A percentile compares a stretch with the other conserved stretches of the same genome.
These are phyloP conservation scores for Camelina hispida DNA, from an alignment of 345 rosid genomes.

Conservation along the genomic window DNA sequence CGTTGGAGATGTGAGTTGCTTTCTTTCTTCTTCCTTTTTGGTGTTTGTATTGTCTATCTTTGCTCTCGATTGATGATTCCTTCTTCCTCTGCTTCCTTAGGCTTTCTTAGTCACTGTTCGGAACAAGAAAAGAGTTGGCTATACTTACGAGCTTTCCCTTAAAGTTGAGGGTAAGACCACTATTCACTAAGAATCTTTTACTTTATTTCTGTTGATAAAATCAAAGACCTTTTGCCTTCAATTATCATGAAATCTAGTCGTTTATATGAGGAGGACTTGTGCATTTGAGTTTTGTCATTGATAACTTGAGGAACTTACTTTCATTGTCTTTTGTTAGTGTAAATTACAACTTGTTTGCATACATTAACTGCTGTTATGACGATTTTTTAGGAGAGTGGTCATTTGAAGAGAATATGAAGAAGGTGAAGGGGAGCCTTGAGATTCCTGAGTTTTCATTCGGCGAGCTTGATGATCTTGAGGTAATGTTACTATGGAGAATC, in stretches of 20 bases:
- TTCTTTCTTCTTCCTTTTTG: background rate
- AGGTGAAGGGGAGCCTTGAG: conserved; percentile 67
- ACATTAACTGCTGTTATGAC: background rate
- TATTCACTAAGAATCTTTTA: background rate
- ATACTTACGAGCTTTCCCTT: conserved; percentile 77
- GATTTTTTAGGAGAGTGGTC: conserved; percentile 79
- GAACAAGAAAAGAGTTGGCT: conserved; percentile 90
- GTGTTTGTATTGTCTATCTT: background rate
- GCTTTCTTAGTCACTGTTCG: conserved; percentile 91
- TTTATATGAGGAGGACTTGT: background rate
- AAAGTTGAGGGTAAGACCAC: conserved; percentile 63
- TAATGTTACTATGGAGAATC: conserved; percentile 29
- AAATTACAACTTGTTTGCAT: background rate
- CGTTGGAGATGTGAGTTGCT: conserved; percentile 75
- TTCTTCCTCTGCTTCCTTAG: conserved; percentile 47
- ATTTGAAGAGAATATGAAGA: conserved; percentile 62
- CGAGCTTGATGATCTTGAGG: conserved; percentile 95
- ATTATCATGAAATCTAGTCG: background rate
- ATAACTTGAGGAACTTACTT: background rate
- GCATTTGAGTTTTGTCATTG: background rate
- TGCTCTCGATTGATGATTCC: background rate
- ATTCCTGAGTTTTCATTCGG: conserved; percentile 89
- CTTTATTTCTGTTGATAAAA: background rate
- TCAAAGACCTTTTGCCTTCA: background rate
- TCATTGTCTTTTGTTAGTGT: background rate